These are phyloP conservation scores for Pleurotus djamor DNA, from an alignment of 768 basidiomycete species.

Conservation along the genomic window DNA sequence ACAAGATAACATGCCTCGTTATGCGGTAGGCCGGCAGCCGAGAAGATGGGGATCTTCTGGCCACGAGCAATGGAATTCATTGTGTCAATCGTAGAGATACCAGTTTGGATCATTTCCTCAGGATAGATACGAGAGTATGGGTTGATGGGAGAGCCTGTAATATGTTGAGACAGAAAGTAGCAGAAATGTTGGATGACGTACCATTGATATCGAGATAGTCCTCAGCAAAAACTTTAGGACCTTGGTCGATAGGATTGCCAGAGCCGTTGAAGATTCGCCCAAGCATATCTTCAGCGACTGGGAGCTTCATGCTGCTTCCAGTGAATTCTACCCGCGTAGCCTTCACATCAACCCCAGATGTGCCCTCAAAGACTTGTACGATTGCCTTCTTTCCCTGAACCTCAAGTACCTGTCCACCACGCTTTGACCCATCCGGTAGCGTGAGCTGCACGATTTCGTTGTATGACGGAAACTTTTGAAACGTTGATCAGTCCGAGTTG, in stretches of 20 bases:
- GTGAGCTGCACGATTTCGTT: constrained; percentile 98
- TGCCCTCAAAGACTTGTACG: constrained; percentile 99
- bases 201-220: constrained; percentile 99
- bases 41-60: constrained; percentile 99
- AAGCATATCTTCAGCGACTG: constrained; percentile 98
- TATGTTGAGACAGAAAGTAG: neutral
- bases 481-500: neutral
- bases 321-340: constrained; percentile 98
- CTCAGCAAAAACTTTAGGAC: constrained; percentile 98
- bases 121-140: constrained; percentile 98
- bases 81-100: constrained; percentile 96
- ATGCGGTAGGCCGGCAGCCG: constrained; percentile 97
- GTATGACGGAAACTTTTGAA: constrained; percentile 85
- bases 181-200: constrained; percentile 29
- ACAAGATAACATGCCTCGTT: constrained; percentile 67
- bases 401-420: constrained; percentile 97
- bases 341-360: constrained; percentile 96
- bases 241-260: constrained; percentile 97
- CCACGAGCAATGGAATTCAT: constrained; percentile 99
- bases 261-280: constrained; percentile 99
- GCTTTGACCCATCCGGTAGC: constrained; percentile 90
- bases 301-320: constrained; percentile 97
- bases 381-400: constrained; percentile 99
- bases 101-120: constrained; percentile 99
- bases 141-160: constrained; percentile 92